Evolutionary conservation across 768 basidiomycete species (phyloP), one percentile per base, ranked within the genome.

Genomic region (Rossbeevera mucosa): DNA sequence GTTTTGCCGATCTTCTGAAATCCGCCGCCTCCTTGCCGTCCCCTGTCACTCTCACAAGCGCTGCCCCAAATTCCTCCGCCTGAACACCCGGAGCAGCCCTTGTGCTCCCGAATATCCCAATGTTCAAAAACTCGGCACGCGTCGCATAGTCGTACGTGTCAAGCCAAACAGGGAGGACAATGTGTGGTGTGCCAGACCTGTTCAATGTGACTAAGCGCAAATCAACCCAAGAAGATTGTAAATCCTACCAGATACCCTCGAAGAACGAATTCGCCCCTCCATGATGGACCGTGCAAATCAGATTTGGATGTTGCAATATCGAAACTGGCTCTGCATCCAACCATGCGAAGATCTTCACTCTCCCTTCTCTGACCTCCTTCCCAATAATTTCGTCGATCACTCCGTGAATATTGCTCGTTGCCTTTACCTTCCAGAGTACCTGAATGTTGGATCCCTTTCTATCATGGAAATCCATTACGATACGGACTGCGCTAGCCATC

Each of bases 391-490:
- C 51, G 13, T 50, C 18, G 12, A 59, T n/a, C 22, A 8, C 28
- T 1, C 6, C 2, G 4, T 45, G 47, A 3, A 60, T 12, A 1
- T 48, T 24, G 0, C 41, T 38, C 1, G n/a, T 21, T 12, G 16
- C 29, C 38, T 30, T 52, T 24, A 16, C 44, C 9, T 55, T 59
- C 86, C 82, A 55, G 42, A 59, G 53, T 2, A 59, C 44, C 18
- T 59, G 57, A 4, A 55, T 29, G 2, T 25, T 59, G 13, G 13
- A n/a, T 3, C 22, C 31, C 7, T 18, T n/a, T 11, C 5, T 20
- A 22, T 55, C 40, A 20, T 49, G 47, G 8, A 44, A 20, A 22
- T 49, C 48, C 26, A 59, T 18, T n/a, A 55, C 11, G 16, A 55
- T 44, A 16, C 50, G 47, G 18, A 59, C 44, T 24, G 50, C 58